Base-by-base conservation (phyloP, 768 basidiomycete species). In the Mycena albidolilacea region DNA sequence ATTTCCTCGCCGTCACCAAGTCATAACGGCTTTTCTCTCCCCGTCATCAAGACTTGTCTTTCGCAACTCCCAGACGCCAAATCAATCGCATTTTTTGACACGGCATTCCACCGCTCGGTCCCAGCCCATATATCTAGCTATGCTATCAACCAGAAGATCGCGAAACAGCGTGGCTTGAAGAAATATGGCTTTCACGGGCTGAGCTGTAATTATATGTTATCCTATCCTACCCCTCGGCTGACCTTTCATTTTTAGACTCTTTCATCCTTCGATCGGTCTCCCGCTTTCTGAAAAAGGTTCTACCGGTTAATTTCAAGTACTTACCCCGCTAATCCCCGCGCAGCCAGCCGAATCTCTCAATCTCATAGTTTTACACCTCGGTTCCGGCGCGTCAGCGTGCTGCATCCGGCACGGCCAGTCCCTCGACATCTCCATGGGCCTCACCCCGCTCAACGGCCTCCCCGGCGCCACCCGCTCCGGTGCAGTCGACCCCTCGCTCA, bases 121-220 rank as follows among this genome's bases (percentile, higher is more conserved):
- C 95, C 95, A 0, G 76, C 82, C 6, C 92, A 96, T 77, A 90
- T 97, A 66, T 89, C 93, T 46, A 93, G 90, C 64, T 97, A 96
- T 78, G 90, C 95, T 0, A 92, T 97, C 64, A 84, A 92, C 73
- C 92, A 89, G 75, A 78, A 83, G 10, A 82, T 93, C 55, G 90
- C 93, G 0, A 84, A 84, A 48, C 82, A 89, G 55, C 90, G 90
- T 57, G 93, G 93, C 0, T 85, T 97, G 57, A 90, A 90, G 79
- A 97, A 96, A 81, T 97, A 97, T 78, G 97, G 97, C 19, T 97
- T 97, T 81, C 97, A 98, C 77, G 97, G 97, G 3, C 79, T 96
- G 76, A 92, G 91, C 76, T 94, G 92, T 90, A 72, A 2, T 23
- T 23, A 6, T 39, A 88, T 82, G 58, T 64, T n/a, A 15, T 14